Conservation (phyloP, 2,329 filamentous ascomycete species). For the Claviceps cyperi region DNA sequence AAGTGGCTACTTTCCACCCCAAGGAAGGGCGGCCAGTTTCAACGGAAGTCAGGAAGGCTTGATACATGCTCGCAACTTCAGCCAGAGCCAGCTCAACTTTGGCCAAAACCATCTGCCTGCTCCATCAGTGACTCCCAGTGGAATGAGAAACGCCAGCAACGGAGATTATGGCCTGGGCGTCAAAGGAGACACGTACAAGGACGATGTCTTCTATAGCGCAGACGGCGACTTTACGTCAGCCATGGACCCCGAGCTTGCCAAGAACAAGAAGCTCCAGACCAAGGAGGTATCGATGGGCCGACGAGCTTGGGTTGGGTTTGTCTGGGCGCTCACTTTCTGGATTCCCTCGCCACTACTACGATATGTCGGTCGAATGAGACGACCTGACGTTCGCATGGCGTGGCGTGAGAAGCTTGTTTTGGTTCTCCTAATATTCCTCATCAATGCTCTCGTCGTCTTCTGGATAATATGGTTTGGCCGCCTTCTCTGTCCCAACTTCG, state of each 20-base stretch:
- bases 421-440: conserved; percentile 61
- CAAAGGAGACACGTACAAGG: conserved; percentile 69
- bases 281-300: conserved; percentile 48
- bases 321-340: conserved; percentile 86
- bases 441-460: conserved; percentile 76
- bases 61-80: conserved; percentile 42
- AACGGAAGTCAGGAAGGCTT: conserved; percentile 62
- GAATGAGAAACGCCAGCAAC: conserved; percentile 39
- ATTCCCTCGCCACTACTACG: conserved; percentile 75
- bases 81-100: conserved; percentile 39
- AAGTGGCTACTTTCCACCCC: conserved; percentile 56
- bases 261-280: conserved; percentile 62
- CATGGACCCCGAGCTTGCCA: conserved; percentile 64
- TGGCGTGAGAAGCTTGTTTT: conserved; percentile 93
- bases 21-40: conserved; percentile 44
- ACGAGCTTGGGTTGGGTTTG: conserved; percentile 64
- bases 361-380: conserved; percentile 86
- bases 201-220: conserved; percentile 58
- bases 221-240: conserved; percentile 54
- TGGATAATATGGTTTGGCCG: conserved; percentile 81
- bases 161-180: conserved; percentile 82
- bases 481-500: conserved; percentile 75
- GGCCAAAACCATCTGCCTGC: conserved; percentile 24
- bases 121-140: conserved; percentile 47
- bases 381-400: conserved; percentile 89